A percentile compares a stretch with the other conserved stretches of the same genome.
Conservation (phyloP, 169 alveolate genomes). For the Plasmodium knowlesi region DNA sequence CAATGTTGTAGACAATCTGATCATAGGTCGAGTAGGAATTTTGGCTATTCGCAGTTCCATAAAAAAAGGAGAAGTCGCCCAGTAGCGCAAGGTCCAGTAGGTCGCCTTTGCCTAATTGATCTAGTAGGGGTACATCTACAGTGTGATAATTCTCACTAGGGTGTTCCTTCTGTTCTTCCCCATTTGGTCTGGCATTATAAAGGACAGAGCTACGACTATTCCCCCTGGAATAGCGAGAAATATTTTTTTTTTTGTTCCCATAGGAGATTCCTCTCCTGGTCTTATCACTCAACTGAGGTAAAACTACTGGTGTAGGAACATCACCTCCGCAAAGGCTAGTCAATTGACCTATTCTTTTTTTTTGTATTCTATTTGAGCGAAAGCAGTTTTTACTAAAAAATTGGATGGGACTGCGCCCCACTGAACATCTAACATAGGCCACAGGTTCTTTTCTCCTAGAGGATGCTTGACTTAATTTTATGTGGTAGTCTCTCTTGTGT, state of each 20-base stretch:
- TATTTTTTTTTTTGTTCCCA: neutral
- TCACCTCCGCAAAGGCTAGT: neutral
- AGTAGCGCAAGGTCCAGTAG: neutral
- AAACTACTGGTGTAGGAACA: neutral
- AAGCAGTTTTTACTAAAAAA: neutral
- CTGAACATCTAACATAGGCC: neutral
- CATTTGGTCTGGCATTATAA: neutral
- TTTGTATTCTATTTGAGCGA: neutral
- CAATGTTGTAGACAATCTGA: slow-evolving; percentile 3
- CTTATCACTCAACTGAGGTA: neutral
- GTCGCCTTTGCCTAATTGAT: no score
- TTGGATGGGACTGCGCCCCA: neutral
- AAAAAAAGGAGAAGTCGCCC: slow-evolving; percentile 37
- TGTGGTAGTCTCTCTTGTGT: neutral
- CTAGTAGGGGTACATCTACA: neutral
- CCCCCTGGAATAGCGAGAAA: neutral
- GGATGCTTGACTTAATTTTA: neutral
- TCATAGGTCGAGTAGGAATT: slow-evolving; percentile 9
- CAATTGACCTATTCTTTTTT: neutral
- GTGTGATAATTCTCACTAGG: neutral
- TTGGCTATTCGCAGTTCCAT: neutral
- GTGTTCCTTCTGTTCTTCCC: neutral
- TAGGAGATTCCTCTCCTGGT: neutral
- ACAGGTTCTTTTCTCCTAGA: neutral
- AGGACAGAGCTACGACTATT: neutral